Base-by-base conservation (phyloP, 805 yeast species). In the Metschnikowia peoriensis region DNA sequence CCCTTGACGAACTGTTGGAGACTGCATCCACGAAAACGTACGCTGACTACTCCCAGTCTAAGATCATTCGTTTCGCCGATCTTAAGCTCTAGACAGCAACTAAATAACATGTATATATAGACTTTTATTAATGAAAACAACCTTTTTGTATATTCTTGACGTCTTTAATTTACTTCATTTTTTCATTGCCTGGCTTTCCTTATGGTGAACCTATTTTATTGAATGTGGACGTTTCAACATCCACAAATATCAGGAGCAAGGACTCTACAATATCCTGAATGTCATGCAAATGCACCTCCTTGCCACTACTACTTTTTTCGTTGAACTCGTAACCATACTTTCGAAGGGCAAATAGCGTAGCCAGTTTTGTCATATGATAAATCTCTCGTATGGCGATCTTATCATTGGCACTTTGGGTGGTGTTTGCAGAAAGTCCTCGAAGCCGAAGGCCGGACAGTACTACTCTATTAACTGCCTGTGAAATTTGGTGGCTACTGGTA, bases 391-490 rank as follows among this genome's bases (percentile, higher is more conserved):
- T 65, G 35, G 71, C 66, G 15, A 73, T 51, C 47, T 65, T 69
- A 39, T 73, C 76, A 51, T 71, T 72, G 8, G 56, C 46, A 11
- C 66, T 55, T 16, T 59, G 51, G 28, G 56, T 51, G 48, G 60
- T 54, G 28, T 51, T 50, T 4, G 65, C 59, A 14, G 70, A 62
- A 35, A 74, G 59, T 7, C 78, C 79, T 40, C 79, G 64, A 12
- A 75, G 66, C 49, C 79, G 63, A 17, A 75, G 61, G 8, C 78
- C 79, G 15, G 77, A 71, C n/a, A 69, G 61, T 14, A 73, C 66
- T 9, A 73, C 57, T 52, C 71, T 69, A 49, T 62, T 66, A 28
- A 73, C 59, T 12, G 70, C 69, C 52, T 61, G 69, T 45, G 67
- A 61, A 38, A 70, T 60, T 46, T 73, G 74, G 28, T 68, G 74